A percentile compares a stretch with the other conserved stretches of the same genome.
Conservation (phyloP, 2,329 filamentous ascomycete species). For the Capronia americana region DNA sequence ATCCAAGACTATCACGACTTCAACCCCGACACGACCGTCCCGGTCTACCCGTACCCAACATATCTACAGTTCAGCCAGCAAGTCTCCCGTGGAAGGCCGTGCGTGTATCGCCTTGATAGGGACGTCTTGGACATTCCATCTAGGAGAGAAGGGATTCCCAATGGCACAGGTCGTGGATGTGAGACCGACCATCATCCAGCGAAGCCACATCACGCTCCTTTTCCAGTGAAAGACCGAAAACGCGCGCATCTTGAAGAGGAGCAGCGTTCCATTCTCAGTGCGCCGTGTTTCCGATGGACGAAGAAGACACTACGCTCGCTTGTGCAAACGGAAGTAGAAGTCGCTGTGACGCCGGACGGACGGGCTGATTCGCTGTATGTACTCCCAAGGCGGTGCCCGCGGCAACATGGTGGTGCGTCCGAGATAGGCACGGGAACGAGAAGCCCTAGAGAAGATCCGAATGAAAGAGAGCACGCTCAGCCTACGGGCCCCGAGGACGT, state of each 20-base stretch:
- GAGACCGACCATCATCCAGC: neutral
- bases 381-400: neutral
- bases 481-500: too few relatives aligned
- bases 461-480: neutral
- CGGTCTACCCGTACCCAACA: conserved; percentile 31
- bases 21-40: conserved; percentile 32
- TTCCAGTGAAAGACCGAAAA: neutral
- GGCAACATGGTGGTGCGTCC: neutral
- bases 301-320: conserved; percentile 27
- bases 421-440: neutral
- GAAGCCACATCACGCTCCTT: neutral
- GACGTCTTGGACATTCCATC: neutral
- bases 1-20: conserved; percentile 39
- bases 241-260: conserved; percentile 8
- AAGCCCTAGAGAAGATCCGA: neutral
- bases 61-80: conserved; percentile 37
- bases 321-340: conserved; percentile 34
- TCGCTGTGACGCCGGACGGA: conserved; percentile 39
- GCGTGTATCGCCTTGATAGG: conserved; percentile 31
- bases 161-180: neutral
- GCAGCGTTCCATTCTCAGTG: conserved; percentile 15
- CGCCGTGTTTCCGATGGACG: conserved; percentile 36
- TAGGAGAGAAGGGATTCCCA: neutral
- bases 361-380: conserved; percentile 36
- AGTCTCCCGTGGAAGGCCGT: conserved; percentile 36